Evolutionary conservation across 2,329 filamentous ascomycete species (phyloP).

Genomic region (Sodiomyces alkalinus): DNA sequence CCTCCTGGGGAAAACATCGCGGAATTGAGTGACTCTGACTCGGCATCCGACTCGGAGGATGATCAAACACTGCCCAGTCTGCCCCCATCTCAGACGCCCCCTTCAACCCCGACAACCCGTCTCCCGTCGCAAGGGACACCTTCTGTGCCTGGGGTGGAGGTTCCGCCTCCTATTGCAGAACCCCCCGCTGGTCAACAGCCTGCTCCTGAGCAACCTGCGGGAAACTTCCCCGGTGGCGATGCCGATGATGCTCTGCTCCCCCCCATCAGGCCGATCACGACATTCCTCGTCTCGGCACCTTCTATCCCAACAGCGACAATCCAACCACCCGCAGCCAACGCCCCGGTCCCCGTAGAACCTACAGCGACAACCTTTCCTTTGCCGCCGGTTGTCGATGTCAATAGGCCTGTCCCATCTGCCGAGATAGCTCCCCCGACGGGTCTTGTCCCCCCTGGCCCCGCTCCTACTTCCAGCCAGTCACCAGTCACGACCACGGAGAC

Average conservation of each 20-base stretch:
- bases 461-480: neutral
- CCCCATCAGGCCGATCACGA: too few relatives aligned
- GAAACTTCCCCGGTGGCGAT: too few relatives aligned
- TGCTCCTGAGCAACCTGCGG: too few relatives aligned
- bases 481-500: neutral
- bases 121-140: neutral
- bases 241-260: too few relatives aligned
- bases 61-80: neutral
- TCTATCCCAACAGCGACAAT: too few relatives aligned
- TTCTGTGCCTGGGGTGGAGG: neutral
- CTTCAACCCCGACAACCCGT: neutral
- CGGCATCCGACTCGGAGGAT: neutral
- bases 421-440: too few relatives aligned
- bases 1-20: neutral
- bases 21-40: neutral
- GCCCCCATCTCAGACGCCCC: neutral
- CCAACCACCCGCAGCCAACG: neutral
- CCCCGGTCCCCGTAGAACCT: neutral
- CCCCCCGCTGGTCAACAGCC: neutral
- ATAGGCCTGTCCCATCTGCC: too few relatives aligned
- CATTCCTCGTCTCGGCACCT: neutral
- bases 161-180: neutral
- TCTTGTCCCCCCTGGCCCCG: neutral
- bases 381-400: neutral
- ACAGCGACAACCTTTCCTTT: neutral